Evolutionary conservation across 2,329 filamentous ascomycete genomes (phyloP).

Genomic region (Trichoderma sp.): DNA sequence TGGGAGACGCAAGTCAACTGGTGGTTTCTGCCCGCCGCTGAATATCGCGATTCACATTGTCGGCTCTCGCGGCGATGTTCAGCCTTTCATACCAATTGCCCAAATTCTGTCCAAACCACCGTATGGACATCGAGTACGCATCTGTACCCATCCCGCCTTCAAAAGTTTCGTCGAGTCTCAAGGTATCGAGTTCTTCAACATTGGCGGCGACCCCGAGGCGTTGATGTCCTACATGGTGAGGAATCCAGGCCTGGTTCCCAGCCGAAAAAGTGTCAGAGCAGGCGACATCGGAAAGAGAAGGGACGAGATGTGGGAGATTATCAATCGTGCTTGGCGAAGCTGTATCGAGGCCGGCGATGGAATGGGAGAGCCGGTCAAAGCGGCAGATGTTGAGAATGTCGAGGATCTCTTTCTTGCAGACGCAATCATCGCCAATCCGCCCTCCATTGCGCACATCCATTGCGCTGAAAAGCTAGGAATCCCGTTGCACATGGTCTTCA

Average conservation of each 20-base stretch:
- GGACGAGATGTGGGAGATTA: conserved; percentile 38
- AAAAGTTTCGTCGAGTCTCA: conserved; percentile 49
- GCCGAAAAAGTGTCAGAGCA: conserved; percentile 33
- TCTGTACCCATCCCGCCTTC: conserved; percentile 55
- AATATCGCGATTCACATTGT: conserved; percentile 36
- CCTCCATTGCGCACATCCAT: conserved; percentile 50
- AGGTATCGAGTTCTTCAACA: conserved; percentile 56
- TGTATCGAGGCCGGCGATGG: conserved; percentile 38
- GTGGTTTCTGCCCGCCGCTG: conserved; percentile 26
- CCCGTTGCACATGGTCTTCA: conserved; percentile 51
- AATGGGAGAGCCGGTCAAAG: conserved; percentile 28
- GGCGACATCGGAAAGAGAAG: conserved; percentile 38
- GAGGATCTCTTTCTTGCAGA: conserved; percentile 50
- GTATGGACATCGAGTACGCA: conserved; percentile 52
- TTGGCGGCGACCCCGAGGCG: conserved; percentile 54
- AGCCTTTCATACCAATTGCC: conserved; percentile 58
- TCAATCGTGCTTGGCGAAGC: conserved; percentile 36
- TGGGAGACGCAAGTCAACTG: not conserved
- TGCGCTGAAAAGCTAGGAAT: conserved; percentile 49
- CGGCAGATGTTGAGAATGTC: conserved; percentile 26
- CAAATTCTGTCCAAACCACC: conserved; percentile 36
- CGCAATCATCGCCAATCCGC: conserved; percentile 53
- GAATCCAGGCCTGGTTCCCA: conserved; percentile 40
- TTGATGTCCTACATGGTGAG: conserved; percentile 44
- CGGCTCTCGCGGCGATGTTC: conserved; percentile 36